Base-by-base conservation (phyloP, 2,329 filamentous ascomycete species). In the Cercospora beticola region DNA sequence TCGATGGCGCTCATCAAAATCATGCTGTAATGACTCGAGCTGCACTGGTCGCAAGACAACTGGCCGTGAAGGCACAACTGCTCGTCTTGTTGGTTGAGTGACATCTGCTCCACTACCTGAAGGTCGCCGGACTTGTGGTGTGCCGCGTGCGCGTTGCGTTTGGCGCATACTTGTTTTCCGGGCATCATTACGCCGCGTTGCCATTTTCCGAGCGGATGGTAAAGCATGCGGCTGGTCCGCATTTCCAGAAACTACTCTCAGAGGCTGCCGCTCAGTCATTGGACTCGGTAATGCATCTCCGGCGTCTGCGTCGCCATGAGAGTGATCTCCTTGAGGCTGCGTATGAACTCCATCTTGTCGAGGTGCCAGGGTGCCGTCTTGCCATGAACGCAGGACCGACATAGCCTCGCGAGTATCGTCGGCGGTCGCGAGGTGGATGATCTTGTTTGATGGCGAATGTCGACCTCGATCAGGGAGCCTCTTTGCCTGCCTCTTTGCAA, bases 361-460 rank as follows among this genome's bases (percentile, higher is more conserved):
- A 28, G 64, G 71, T 16, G 60, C 59, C 28, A 77, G 71, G 9
- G 63, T 72, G 26, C 87, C 86, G 40, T 76, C 76, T 71, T 78
- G 82, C 87, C 87, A 89, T 66, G 83, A 79, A 57, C 75, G 78
- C 62, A 89, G 78, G 3, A 81, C 80, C 33, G 74, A 71, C 62
- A 83, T 84, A 7, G 85, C 85, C 73, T 89, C 87, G 59, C 82
- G 78, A 0, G 86, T 88, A 69, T 89, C 87, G 8, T 79, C 72
- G 33, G 77, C 78, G 26, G 83, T 87, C 16, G 82, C 83, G 28
- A 89, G 76, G 62, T 82, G 80, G 61, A 89, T 80, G 43, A 84
- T 79, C 72, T 88, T 88, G 61, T 79, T 78, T 23, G 79, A 80
- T 16, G 84, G 86, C 54, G 83, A 85, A 71, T 84, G 82, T 65